Base-by-base conservation (phyloP, 306 rosid species). In the Rosa multiflora region DNA sequence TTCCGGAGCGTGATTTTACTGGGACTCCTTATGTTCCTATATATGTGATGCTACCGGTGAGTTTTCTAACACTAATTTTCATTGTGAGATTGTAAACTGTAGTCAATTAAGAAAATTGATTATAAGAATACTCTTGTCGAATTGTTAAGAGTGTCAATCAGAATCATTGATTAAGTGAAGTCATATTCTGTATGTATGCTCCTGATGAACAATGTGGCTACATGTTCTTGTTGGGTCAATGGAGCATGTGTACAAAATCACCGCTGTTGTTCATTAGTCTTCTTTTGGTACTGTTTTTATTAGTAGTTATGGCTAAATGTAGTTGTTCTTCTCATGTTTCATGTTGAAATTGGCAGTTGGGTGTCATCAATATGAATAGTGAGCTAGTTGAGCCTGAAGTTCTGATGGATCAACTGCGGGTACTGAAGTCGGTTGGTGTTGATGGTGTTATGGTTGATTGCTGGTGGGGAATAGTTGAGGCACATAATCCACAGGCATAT, bases 391-490 rank as follows among this genome's bases (percentile, higher is more conserved):
- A 89, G 89, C 90, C 88, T 21, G 97, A 93, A 83, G 86, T 80
- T 75, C 82, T 91, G 56, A 78, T 86, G 73, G 83, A 93, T 81
- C 89, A 91, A 80, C 86, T 93, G 75, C 87, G 73, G 61, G 78
- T 82, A 53, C 81, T 93, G 88, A 93, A 91, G 85, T 91, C 97
- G 4, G 79, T 82, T 42, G 84, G 87, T 72, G 92, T 91, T 75
- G 98, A 91, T 53, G 98, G 98, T 77, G 90, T 91, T 62, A 89
- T 86, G 91, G 90, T 93, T 58, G 94, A 93, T 79, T 91, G 97
- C 89, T 93, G 98, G 98, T 93, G 98, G 98, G 97, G 97, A 44
- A 87, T 91, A 47, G 98, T 91, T 62, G 98, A 93, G 84, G 94
- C 91, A 42, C 91, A 89, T 78, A 81, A 82, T 82, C 94, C 98